Evolutionary conservation across 371 early-diverging fungal species (phyloP).

Genomic region (Mycotypha africana): DNA sequence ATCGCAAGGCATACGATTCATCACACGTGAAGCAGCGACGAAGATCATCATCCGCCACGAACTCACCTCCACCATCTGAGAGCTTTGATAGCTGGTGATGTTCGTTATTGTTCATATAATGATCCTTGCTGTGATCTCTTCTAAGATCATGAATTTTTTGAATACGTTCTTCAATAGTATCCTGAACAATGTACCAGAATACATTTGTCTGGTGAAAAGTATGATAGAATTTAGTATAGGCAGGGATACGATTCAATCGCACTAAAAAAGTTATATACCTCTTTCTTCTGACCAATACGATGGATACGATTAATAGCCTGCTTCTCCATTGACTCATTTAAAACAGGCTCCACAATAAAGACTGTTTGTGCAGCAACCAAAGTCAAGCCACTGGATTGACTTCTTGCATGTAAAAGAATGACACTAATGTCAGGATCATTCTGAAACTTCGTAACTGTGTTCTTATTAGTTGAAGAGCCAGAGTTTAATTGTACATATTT

Average conservation of each 20-base stretch:
- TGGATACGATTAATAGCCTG: slow-evolving; percentile 50
- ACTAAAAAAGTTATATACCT: slow-evolving; percentile 8
- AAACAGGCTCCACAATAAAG: slow-evolving; percentile 50
- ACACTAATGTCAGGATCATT: slow-evolving; percentile 34
- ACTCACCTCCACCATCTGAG: slow-evolving; percentile 12
- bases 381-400: slow-evolving; percentile 46
- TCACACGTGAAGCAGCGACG: slow-evolving; percentile 9
- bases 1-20: too few relatives aligned
- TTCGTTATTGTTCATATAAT: background rate
- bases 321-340: slow-evolving; percentile 43
- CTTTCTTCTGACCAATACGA: slow-evolving; percentile 27
- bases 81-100: background rate
- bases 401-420: slow-evolving; percentile 46
- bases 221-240: too few relatives aligned
- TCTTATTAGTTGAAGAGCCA: slow-evolving; percentile 15
- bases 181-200: slow-evolving; percentile 27
- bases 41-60: slow-evolving; percentile 9
- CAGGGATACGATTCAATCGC: too few relatives aligned
- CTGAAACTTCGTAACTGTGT: slow-evolving; percentile 28
- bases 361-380: slow-evolving; percentile 43
- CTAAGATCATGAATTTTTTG: slow-evolving; percentile 37
- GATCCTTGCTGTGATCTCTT: slow-evolving; percentile 2
- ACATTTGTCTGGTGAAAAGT: slow-evolving; percentile 14
- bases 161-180: slow-evolving; percentile 47
- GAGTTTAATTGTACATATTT: slow-evolving; percentile 25